phyloP scores from a whole-genome alignment of 805 yeast genomes.

The Kuraishia ogatae region DNA sequence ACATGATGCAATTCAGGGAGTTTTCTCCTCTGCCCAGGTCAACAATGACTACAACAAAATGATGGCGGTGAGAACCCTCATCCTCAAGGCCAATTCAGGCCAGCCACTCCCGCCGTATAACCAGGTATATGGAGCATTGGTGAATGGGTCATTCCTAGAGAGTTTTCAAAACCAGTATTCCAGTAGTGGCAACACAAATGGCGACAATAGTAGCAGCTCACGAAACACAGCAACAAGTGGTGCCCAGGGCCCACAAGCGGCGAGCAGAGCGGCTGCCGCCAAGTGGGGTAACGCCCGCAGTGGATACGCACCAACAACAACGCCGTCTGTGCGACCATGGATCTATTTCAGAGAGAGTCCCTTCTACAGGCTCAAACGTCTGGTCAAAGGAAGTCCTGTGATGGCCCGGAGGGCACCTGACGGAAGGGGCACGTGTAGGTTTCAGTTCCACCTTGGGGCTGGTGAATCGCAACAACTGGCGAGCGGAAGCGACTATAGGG shows the following conservation, averaged over 20 bases:
- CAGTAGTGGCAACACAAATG: neutral
- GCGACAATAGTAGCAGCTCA: neutral
- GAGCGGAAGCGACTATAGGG: conserved; percentile 19
- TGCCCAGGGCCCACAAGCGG: neutral
- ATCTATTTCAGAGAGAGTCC: conserved; percentile 45
- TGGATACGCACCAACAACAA: conserved; percentile 7
- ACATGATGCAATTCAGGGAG: conserved; percentile 42
- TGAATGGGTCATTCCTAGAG: neutral
- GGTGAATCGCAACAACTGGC: conserved; percentile 32
- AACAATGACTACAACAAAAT: conserved; percentile 33
- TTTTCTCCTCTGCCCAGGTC: conserved; percentile 29
- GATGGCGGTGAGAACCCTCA: conserved; percentile 33
- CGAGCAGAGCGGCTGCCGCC: neutral
- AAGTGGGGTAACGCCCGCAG: neutral
- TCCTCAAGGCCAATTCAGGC: conserved; percentile 22
- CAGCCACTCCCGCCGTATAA: conserved; percentile 3
- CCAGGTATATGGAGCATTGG: conserved; percentile 5
- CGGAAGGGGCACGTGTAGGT: conserved; percentile 34
- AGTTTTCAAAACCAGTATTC: neutral
- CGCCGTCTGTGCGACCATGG: conserved; percentile 21
- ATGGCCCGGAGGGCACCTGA: conserved; percentile 29
- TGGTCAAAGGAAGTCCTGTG: conserved; percentile 41
- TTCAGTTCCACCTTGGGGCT: conserved; percentile 32
- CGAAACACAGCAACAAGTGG: neutral
- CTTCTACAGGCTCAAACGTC: conserved; percentile 40